A percentile compares a stretch with the other conserved stretches of the same genome.
Evolutionary conservation across 177 flowering plant species (phyloP).

Genomic region (Tripterygium wilfordii): DNA sequence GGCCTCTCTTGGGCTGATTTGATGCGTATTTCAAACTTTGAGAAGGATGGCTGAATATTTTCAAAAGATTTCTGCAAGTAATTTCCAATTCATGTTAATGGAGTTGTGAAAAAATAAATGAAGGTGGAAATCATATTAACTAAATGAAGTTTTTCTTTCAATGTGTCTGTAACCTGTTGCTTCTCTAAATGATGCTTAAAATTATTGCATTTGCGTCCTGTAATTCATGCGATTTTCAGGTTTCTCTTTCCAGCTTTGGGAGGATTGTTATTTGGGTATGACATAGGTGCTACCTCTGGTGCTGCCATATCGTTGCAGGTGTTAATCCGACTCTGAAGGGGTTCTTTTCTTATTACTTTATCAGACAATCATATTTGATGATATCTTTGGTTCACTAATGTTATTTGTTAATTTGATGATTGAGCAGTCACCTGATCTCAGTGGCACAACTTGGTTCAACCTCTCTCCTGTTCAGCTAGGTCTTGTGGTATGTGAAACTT

Average conservation of each 20-base stretch:
- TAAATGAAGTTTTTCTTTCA: no score
- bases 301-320: conserved; percentile 94
- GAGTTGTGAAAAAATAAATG: no score
- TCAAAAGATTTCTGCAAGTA: no score
- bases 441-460: conserved; percentile 89
- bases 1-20: no score
- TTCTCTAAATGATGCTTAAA: neutral
- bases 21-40: no score
- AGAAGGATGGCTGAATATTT: no score
- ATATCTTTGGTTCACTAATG: neutral
- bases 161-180: conserved; percentile 97
- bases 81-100: no score
- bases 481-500: conserved; percentile 93
- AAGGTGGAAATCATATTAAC: no score
- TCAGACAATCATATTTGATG: neutral
- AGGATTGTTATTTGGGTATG: conserved; percentile 91
- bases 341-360: conserved; percentile 1
- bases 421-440: conserved; percentile 80
- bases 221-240: conserved; percentile 28
- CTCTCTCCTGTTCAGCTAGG: conserved; percentile 90
- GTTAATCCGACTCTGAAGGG: neutral
- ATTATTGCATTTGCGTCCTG: no score
- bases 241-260: conserved; percentile 97
- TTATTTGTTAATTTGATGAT: conserved; percentile 1
- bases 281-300: conserved; percentile 98